A percentile compares a stretch with the other conserved stretches of the same genome.
phyloP scores from a whole-genome alignment of 2,329 filamentous ascomycete genomes.

The Achaetomium macrosporum region DNA sequence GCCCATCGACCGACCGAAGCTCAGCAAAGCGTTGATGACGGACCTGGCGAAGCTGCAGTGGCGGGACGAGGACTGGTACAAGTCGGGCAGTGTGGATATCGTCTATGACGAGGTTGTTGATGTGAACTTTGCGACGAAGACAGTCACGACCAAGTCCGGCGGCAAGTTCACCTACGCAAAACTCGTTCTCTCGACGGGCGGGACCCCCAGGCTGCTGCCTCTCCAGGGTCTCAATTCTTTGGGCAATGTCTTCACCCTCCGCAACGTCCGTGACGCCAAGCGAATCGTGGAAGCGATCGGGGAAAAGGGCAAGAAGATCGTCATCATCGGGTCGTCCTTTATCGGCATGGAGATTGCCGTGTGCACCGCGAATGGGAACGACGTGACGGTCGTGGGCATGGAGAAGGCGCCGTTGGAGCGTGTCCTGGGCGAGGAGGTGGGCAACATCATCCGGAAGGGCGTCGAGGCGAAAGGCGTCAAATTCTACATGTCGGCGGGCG shows the following conservation, averaged over 20 bases:
- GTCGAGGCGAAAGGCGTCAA: conserved; percentile 84
- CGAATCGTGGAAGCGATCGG: conserved; percentile 75
- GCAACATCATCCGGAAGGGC: conserved; percentile 69
- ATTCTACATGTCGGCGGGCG: conserved; percentile 74
- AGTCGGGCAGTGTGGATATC: conserved; percentile 51
- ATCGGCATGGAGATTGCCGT: conserved; percentile 98
- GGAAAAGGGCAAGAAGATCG: conserved; percentile 82
- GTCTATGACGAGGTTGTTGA: conserved; percentile 60
- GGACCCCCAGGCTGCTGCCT: conserved; percentile 67
- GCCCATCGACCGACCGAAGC: conserved; percentile 88
- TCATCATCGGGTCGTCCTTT: conserved; percentile 87
- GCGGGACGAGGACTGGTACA: conserved; percentile 74
- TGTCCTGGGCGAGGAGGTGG: conserved; percentile 76
- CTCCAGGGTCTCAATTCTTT: conserved; percentile 81
- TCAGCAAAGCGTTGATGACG: conserved; percentile 86
- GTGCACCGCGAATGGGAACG: conserved; percentile 70
- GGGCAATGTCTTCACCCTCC: conserved; percentile 79
- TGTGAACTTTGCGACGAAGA: conserved; percentile 70
- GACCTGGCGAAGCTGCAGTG: conserved; percentile 74
- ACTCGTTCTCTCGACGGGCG: conserved; percentile 84
- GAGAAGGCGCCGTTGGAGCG: conserved; percentile 78
- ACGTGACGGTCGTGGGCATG: conserved; percentile 84
- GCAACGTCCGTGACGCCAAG: conserved; percentile 70
- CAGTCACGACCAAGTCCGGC: conserved; percentile 68
- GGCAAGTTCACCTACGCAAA: conserved; percentile 74